A percentile compares a stretch with the other conserved stretches of the same genome.
phyloP scores from a whole-genome alignment of 345 rosid species.

The sweet orange (Citrus sinensis) region DVS_A1.0 CM039165.1:31301001-31301500 shows the following conservation, averaged over 20 bases:
- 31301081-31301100: background rate
- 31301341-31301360: background rate
- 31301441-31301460: background rate
- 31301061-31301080: background rate
- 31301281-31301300: too few relatives aligned
- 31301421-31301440: background rate
- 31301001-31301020: background rate
- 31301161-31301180: too few relatives aligned
- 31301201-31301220: too few relatives aligned
- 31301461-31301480: background rate
- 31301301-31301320: too few relatives aligned
- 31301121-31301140: slow-evolving; percentile 6
- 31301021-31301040: background rate
- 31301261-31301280: too few relatives aligned
- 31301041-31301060: background rate
- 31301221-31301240: background rate
- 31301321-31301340: background rate
- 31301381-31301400: background rate
- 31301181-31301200: too few relatives aligned
- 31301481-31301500: too few relatives aligned
- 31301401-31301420: background rate
- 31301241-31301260: background rate
- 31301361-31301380: background rate
- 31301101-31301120: background rate
- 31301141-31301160: too few relatives aligned